Conservation (phyloP, 1,139 yeast species). For the Lodderomyces elongisporus region DNA sequence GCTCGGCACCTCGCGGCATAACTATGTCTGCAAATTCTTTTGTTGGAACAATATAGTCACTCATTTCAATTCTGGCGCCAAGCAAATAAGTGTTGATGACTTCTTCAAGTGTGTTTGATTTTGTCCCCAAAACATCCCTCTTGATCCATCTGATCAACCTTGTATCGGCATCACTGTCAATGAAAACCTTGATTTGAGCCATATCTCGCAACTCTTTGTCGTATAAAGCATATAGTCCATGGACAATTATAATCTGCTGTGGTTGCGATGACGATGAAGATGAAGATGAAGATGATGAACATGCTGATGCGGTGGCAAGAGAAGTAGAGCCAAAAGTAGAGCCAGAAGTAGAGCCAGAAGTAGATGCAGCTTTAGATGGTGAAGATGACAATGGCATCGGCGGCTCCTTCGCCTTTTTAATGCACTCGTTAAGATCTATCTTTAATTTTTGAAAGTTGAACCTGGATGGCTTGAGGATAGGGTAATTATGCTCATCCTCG, state of each 20-base stretch:
- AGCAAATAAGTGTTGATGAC: slow-evolving; percentile 59
- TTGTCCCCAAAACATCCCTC: slow-evolving; percentile 32
- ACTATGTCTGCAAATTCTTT: slow-evolving; percentile 77
- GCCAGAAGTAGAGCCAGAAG: slow-evolving; percentile 4
- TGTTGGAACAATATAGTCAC: slow-evolving; percentile 67
- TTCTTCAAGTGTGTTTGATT: slow-evolving; percentile 32
- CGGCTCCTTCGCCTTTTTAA: slow-evolving; percentile 6
- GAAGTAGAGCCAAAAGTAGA: too few relatives aligned
- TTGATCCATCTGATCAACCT: slow-evolving; percentile 72
- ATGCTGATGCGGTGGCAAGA: too few relatives aligned
- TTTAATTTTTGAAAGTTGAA: slow-evolving; percentile 29
- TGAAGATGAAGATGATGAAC: too few relatives aligned
- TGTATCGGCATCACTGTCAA: slow-evolving; percentile 86
- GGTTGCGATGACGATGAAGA: background rate
- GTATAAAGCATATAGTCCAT: slow-evolving; percentile 78
- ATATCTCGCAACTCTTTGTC: slow-evolving; percentile 52
- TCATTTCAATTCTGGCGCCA: slow-evolving; percentile 72
- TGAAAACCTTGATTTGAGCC: slow-evolving; percentile 65
- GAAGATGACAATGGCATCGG: too few relatives aligned
- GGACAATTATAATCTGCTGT: slow-evolving; percentile 51
- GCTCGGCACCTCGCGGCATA: slow-evolving; percentile 68
- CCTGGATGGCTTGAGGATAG: slow-evolving; percentile 36
- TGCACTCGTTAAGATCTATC: slow-evolving; percentile 8
- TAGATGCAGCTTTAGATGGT: slow-evolving; percentile 7
- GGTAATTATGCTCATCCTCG: slow-evolving; percentile 15